These are phyloP conservation scores for Aureobasidium mangrovei DNA, from an alignment of 2,329 filamentous ascomycete species.

Conservation along the genomic window DNA sequence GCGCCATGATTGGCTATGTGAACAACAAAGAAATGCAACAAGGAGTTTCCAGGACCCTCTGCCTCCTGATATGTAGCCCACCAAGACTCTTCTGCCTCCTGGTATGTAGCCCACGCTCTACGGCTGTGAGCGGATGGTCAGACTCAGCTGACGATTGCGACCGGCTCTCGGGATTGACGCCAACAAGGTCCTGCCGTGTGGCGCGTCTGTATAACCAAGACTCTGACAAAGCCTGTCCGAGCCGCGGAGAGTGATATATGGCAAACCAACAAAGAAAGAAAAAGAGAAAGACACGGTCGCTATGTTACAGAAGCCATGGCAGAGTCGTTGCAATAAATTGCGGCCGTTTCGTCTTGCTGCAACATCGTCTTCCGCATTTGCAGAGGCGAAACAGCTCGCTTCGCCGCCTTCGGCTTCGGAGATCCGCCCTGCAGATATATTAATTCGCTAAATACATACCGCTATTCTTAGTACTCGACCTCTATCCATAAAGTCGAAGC, in stretches of 20 bases:
- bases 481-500: not conserved
- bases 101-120: not conserved
- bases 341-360: not conserved
- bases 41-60: not conserved
- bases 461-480: not conserved
- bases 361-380: not conserved
- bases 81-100: not conserved
- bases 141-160: constrained; percentile 4
- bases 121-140: not conserved
- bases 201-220: not conserved
- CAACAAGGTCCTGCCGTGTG: constrained; percentile 9
- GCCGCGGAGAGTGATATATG: not conserved
- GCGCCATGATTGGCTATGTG: constrained; percentile 5
- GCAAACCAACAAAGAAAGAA: not conserved
- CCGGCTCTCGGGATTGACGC: not conserved
- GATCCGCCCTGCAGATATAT: not conserved
- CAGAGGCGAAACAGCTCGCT: not conserved
- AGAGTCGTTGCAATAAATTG: not conserved
- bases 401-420: not conserved
- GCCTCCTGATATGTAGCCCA: constrained; percentile 1
- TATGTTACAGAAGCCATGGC: not conserved
- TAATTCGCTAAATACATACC: not conserved
- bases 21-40: constrained; percentile 1
- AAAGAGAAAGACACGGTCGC: not conserved
- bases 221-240: not conserved